phyloP scores from a whole-genome alignment of 1,139 yeast species.

The Yamadazyma blattariae region DNA sequence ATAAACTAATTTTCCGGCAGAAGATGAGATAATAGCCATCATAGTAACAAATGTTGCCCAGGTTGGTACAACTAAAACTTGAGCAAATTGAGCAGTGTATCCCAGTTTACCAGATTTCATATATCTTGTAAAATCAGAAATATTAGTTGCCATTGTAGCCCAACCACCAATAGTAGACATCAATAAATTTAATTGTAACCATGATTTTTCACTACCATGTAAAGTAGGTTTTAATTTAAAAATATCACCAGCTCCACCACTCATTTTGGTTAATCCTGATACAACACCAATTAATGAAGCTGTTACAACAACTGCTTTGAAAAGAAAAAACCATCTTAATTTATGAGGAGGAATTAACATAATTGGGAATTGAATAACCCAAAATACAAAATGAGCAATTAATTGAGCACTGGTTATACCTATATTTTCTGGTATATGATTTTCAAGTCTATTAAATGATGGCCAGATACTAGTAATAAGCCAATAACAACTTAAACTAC shows the following conservation, averaged over 20 bases:
- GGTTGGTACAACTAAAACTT: slow-evolving; percentile 11
- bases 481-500: slow-evolving; percentile 23
- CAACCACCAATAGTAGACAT: slow-evolving; percentile 14
- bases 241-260: slow-evolving; percentile 12
- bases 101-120: slow-evolving; percentile 8
- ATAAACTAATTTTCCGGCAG: slow-evolving; percentile 14
- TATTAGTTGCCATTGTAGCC: slow-evolving; percentile 16
- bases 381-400: slow-evolving; percentile 13
- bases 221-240: slow-evolving; percentile 9
- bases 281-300: slow-evolving; percentile 14
- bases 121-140: slow-evolving; percentile 15
- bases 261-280: slow-evolving; percentile 13
- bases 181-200: slow-evolving; percentile 11
- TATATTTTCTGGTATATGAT: slow-evolving; percentile 23
- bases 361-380: slow-evolving; percentile 13
- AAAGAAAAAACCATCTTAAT: slow-evolving; percentile 14
- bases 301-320: slow-evolving; percentile 12
- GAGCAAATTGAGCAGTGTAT: slow-evolving; percentile 9
- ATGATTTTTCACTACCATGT: slow-evolving; percentile 9
- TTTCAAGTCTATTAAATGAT: slow-evolving; percentile 19
- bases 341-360: slow-evolving; percentile 15
- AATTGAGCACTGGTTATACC: slow-evolving; percentile 13
- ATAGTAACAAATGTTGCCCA: slow-evolving; percentile 16
- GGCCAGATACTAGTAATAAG: slow-evolving; percentile 35
- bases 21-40: slow-evolving; percentile 14